These are phyloP conservation scores for Coemansia sp. DNA, from an alignment of 192 early-diverging fungal genomes.

Conservation along the genomic window DNA sequence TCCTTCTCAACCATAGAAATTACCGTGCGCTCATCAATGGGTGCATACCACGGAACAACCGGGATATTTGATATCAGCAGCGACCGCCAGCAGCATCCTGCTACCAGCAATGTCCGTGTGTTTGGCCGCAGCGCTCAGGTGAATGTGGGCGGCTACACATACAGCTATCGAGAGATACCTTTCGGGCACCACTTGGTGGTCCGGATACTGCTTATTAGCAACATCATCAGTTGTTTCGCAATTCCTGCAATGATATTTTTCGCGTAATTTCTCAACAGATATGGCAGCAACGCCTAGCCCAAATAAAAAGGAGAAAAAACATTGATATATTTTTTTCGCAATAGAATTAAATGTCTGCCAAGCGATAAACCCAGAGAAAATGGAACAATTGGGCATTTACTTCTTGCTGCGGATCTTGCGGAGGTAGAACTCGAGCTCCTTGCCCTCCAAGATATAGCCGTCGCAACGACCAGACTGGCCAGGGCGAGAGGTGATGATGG, in stretches of 20 bases:
- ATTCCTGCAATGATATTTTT: constrained; percentile 24
- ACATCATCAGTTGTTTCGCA: constrained; percentile 19
- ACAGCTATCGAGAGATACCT: constrained; percentile 53
- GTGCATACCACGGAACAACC: constrained; percentile 58
- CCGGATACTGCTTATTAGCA: constrained; percentile 46
- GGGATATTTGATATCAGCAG: constrained; percentile 60
- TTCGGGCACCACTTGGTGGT: constrained; percentile 53
- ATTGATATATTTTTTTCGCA: constrained; percentile 34
- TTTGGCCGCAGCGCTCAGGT: constrained; percentile 11
- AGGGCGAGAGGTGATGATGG: constrained; percentile 91
- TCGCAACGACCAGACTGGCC: constrained; percentile 97
- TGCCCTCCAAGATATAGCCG: constrained; percentile 98
- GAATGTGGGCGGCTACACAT: constrained; percentile 23
- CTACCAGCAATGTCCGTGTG: not conserved
- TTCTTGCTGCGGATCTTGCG: constrained; percentile 78
- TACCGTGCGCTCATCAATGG: constrained; percentile 66
- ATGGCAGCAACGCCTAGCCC: not conserved
- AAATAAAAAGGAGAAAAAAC: constrained; percentile 2
- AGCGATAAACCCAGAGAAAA: constrained; percentile 15
- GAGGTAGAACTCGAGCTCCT: constrained; percentile 99
- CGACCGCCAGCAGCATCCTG: not conserved
- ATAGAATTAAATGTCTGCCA: constrained; percentile 14
- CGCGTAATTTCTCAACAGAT: not conserved
- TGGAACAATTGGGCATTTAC: constrained; percentile 27
- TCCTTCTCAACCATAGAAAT: constrained; percentile 52